Evolutionary conservation across 2,329 filamentous ascomycete species (phyloP).

Genomic region (Dactylonectria macrodidyma): DNA sequence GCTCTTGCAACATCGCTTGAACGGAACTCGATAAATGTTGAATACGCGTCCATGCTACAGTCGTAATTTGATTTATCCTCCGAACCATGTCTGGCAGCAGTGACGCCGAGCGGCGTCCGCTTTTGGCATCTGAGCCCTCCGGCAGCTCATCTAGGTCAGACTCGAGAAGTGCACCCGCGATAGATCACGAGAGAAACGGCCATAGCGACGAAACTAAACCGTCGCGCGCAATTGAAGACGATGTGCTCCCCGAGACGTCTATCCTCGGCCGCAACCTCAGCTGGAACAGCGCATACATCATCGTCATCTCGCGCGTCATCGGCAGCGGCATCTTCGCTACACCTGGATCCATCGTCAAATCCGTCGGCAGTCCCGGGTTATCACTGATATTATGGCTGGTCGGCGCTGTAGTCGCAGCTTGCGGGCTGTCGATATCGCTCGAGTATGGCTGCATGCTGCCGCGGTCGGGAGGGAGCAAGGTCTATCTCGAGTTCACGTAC

Average conservation of each 20-base stretch:
- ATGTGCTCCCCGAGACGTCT: slow-evolving; percentile 72
- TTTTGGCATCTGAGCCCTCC: neutral
- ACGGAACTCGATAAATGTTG: neutral
- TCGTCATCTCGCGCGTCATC: slow-evolving; percentile 65
- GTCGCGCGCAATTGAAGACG: slow-evolving; percentile 62
- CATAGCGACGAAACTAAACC: slow-evolving; percentile 3
- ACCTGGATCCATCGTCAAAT: slow-evolving; percentile 75
- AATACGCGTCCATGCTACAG: neutral
- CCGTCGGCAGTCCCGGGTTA: slow-evolving; percentile 76
- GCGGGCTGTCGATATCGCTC: slow-evolving; percentile 72
- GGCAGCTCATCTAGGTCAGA: slow-evolving; percentile 1
- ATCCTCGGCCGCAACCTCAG: slow-evolving; percentile 70
- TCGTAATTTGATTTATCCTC: neutral
- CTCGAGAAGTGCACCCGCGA: neutral
- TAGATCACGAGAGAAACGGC: neutral
- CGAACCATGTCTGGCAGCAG: neutral
- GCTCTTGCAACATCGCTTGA: neutral
- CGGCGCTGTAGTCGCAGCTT: slow-evolving; percentile 73
- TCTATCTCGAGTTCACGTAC: slow-evolving; percentile 80
- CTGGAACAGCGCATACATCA: slow-evolving; percentile 73
- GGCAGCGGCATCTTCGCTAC: slow-evolving; percentile 82
- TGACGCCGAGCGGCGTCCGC: neutral
- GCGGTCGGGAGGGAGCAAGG: slow-evolving; percentile 77
- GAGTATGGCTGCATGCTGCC: slow-evolving; percentile 81
- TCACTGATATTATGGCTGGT: slow-evolving; percentile 74